Conservation (phyloP, 257 asterid species). For the Jasminum sambac region DNA sequence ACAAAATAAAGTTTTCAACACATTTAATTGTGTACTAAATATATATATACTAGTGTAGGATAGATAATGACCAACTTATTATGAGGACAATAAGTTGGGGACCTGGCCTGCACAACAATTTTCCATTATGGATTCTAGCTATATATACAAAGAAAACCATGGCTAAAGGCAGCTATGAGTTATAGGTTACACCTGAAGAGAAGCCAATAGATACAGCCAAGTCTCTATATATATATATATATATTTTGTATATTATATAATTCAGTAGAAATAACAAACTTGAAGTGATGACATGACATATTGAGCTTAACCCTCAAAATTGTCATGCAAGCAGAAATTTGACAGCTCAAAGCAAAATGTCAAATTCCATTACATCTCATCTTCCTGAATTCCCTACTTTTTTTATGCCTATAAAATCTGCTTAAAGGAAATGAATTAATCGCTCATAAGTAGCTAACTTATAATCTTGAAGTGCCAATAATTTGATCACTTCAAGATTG, state of each 20-base stretch:
- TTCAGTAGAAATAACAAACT: neutral
- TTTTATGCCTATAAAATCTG: conserved; percentile 40
- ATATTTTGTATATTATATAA: too few species aligned
- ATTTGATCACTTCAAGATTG: conserved; percentile 37
- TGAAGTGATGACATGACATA: neutral
- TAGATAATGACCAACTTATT: neutral
- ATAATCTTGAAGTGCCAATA: conserved; percentile 30
- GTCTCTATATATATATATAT: neutral
- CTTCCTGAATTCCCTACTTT: conserved; percentile 19
- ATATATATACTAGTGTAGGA: neutral
- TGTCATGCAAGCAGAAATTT: neutral
- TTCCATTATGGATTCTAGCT: neutral
- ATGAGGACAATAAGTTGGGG: neutral
- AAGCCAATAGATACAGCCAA: neutral
- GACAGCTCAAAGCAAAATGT: conserved; percentile 37
- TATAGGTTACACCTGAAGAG: neutral
- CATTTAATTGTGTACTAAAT: neutral
- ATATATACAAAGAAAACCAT: conserved; percentile 15
- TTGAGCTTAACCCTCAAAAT: neutral
- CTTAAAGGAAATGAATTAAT: conserved; percentile 7
- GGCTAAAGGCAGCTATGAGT: neutral
- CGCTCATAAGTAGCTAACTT: conserved; percentile 4
- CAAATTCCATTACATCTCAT: conserved; percentile 12
- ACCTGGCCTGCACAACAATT: neutral
- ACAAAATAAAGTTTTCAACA: too few species aligned